Conservation (phyloP, 2,329 filamentous ascomycete species). For the Calonectria crousiana region DNA sequence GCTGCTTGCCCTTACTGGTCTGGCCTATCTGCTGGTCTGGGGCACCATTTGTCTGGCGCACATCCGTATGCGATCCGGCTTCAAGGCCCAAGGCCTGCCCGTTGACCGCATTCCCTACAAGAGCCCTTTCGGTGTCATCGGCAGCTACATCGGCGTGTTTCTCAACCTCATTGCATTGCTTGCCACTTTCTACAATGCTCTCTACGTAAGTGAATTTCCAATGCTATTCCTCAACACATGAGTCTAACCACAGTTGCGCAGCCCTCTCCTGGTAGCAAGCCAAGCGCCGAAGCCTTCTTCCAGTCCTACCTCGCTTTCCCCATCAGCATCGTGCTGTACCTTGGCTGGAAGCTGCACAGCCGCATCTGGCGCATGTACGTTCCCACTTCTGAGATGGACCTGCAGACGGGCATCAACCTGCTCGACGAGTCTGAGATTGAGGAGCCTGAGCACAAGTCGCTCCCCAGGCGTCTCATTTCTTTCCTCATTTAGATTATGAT, state of each 20-base stretch:
- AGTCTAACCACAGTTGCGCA: background rate
- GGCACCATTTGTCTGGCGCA: conserved; percentile 70
- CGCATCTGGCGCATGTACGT: conserved; percentile 71
- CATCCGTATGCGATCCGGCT: conserved; percentile 73
- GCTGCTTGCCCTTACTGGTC: conserved; percentile 71
- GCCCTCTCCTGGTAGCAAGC: conserved; percentile 75
- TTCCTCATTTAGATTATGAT: background rate
- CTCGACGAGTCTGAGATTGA: conserved; percentile 82
- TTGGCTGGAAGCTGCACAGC: conserved; percentile 80
- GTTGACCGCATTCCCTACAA: conserved; percentile 82
- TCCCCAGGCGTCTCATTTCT: background rate
- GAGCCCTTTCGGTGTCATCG: conserved; percentile 80
- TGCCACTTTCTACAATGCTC: background rate
- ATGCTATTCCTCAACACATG: too few relatives aligned
- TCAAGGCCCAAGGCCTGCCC: conserved; percentile 70
- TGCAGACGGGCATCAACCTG: conserved; percentile 82
- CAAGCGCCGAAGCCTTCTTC: conserved; percentile 78
- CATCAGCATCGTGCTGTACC: conserved; percentile 74
- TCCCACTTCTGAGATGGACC: conserved; percentile 79
- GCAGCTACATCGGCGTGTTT: conserved; percentile 47
- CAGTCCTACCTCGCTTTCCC: conserved; percentile 76
- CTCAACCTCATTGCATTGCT: background rate
- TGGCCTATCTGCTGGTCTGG: conserved; percentile 73
- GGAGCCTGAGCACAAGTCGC: conserved; percentile 64
- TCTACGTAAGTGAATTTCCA: background rate